A percentile compares a stretch with the other conserved stretches of the same genome.
phyloP scores from a whole-genome alignment of 176 grass and related monocot genomes.

The Coix lacrymajobi region DNA sequence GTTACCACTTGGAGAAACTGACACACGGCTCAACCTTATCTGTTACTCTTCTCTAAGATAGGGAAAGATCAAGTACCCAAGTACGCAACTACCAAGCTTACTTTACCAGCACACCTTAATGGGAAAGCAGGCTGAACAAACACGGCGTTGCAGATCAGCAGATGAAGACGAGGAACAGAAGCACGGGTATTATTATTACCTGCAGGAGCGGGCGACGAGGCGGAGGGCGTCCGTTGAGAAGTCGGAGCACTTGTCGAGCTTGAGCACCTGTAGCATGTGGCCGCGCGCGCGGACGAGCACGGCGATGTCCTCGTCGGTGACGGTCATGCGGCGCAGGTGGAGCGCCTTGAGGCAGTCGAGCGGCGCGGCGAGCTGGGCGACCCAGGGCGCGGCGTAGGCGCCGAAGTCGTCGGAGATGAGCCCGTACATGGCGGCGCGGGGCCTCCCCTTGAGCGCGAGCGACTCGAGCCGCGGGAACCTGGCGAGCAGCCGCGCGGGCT shows the following conservation, averaged over 20 bases:
- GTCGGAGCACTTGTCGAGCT: constrained; percentile 82
- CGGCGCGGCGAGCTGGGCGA: constrained; percentile 42
- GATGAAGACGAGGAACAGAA: neutral
- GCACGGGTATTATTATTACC: constrained; percentile 4
- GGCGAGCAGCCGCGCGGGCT: constrained; percentile 36
- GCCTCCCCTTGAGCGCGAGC: constrained; percentile 65
- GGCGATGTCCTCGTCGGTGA: constrained; percentile 53
- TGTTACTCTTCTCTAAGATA: neutral
- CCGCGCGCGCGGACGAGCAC: constrained; percentile 54
- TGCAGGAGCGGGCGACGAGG: constrained; percentile 71
- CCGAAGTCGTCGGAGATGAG: constrained; percentile 77
- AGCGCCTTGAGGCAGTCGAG: constrained; percentile 85
- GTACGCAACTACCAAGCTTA: neutral
- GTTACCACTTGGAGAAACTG: neutral
- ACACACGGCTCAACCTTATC: neutral
- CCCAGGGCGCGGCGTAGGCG: constrained; percentile 62
- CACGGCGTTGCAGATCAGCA: neutral
- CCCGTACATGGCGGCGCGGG: constrained; percentile 69
- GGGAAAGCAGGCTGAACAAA: neutral
- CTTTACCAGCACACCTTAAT: neutral
- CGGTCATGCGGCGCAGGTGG: constrained; percentile 73
- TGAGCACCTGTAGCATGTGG: constrained; percentile 57
- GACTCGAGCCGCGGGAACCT: constrained; percentile 64
- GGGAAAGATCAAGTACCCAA: neutral
- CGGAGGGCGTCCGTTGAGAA: constrained; percentile 78